Conservation (phyloP, 83 land plant genomes). For the Picea abies region DNA sequence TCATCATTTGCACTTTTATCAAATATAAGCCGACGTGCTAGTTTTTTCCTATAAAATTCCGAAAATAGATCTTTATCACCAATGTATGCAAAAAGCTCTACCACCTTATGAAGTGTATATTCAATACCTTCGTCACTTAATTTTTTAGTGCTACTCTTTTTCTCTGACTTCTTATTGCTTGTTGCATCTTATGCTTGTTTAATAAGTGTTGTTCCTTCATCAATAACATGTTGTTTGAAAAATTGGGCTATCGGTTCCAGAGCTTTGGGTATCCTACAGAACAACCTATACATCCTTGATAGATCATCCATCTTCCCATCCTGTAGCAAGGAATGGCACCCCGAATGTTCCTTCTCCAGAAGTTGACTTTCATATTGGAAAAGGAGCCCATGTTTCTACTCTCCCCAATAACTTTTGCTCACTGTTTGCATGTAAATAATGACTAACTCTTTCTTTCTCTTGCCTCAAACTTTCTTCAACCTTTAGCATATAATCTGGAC, state of each 20-base stretch:
- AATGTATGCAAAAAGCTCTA: too few relatives aligned
- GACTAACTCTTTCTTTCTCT: conserved; percentile 46
- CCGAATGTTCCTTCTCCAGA: conserved; percentile 74
- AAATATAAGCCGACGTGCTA: too few relatives aligned
- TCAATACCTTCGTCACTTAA: too few relatives aligned
- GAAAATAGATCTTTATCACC: too few relatives aligned
- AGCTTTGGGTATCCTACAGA: conserved; percentile 18
- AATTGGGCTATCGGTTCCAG: conserved; percentile 39
- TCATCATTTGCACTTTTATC: too few relatives aligned
- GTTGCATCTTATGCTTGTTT: conserved; percentile 95
- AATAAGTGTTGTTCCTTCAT: conserved; percentile 75
- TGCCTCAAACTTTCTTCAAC: conserved; percentile 85
- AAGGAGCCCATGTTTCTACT: conserved; percentile 58
- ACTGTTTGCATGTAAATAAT: conserved; percentile 84
- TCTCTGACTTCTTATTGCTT: conserved; percentile 18
- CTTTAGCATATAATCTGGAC: conserved; percentile 74
- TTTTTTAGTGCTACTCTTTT: too few relatives aligned
- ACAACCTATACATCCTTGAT: conserved; percentile 78
- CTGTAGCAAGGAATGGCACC: conserved; percentile 52
- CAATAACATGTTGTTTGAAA: conserved; percentile 82
- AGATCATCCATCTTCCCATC: conserved; percentile 81
- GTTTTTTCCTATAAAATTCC: too few relatives aligned
- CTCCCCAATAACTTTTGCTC: conserved; percentile 87
- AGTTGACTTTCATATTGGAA: conserved; percentile 56
- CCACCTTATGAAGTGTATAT: too few relatives aligned